A percentile compares a stretch with the other conserved stretches of the same genome.
phyloP scores from a whole-genome alignment of 805 yeast genomes.

The Wickerhamomyces mucosus region DNA sequence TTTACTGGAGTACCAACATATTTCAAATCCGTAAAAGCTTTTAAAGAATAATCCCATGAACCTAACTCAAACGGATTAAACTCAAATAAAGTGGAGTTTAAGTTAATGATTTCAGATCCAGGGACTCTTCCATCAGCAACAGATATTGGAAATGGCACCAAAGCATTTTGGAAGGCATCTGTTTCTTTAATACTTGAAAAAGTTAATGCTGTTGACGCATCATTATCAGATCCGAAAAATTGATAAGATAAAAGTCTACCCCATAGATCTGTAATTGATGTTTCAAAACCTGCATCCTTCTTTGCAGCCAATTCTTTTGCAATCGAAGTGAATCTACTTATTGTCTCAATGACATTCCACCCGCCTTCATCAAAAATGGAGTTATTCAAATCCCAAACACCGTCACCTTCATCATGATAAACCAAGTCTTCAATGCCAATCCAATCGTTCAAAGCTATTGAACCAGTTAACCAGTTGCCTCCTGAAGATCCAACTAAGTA shows the following conservation, averaged over 20 bases:
- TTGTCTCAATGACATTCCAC: slow-evolving; percentile 54
- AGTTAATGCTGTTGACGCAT: slow-evolving; percentile 54
- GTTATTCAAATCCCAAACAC: slow-evolving; percentile 60
- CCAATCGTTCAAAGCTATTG: slow-evolving; percentile 62
- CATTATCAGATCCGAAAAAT: slow-evolving; percentile 49
- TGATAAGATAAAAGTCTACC: slow-evolving; percentile 65
- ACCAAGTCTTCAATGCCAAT: slow-evolving; percentile 54
- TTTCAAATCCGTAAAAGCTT: slow-evolving; percentile 53
- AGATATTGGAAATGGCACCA: slow-evolving; percentile 65
- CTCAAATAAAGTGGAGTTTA: slow-evolving; percentile 60
- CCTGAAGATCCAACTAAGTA: slow-evolving; percentile 74
- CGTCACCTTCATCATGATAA: slow-evolving; percentile 28
- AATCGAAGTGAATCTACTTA: slow-evolving; percentile 27
- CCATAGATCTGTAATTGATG: slow-evolving; percentile 67
- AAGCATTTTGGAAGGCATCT: slow-evolving; percentile 46
- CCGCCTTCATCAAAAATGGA: slow-evolving; percentile 48
- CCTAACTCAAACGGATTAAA: slow-evolving; percentile 65
- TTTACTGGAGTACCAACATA: slow-evolving; percentile 58
- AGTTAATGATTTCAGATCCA: slow-evolving; percentile 40
- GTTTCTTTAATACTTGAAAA: slow-evolving; percentile 47
- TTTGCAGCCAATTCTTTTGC: slow-evolving; percentile 25
- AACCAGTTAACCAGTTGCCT: slow-evolving; percentile 69
- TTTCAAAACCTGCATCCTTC: slow-evolving; percentile 50
- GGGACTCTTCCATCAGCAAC: slow-evolving; percentile 63
- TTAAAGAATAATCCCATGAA: slow-evolving; percentile 75